Evolutionary conservation across 2,329 filamentous ascomycete genomes (phyloP).

Genomic region (Penicillium sp.): DNA sequence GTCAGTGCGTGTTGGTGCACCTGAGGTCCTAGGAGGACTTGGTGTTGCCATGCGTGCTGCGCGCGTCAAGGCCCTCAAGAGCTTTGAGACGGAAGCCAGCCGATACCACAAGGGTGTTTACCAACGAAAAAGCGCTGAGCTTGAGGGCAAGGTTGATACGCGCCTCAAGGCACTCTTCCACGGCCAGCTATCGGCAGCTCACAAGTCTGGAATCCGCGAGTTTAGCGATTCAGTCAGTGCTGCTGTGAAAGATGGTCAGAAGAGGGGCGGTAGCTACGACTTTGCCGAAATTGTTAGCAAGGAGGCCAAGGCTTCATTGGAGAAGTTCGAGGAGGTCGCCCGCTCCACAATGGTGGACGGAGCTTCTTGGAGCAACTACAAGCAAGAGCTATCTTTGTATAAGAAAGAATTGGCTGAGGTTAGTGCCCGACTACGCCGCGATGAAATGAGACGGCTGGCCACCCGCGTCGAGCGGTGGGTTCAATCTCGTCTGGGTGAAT

Average conservation of each 20-base stretch:
- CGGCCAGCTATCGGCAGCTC: constrained; percentile 81
- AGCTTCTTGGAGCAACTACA: constrained; percentile 84
- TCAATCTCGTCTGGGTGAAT: constrained; percentile 79
- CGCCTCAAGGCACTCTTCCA: constrained; percentile 84
- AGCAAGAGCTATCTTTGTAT: constrained; percentile 73
- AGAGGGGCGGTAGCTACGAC: constrained; percentile 85
- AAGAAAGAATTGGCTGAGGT: constrained; percentile 90
- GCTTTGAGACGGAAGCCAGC: constrained; percentile 88
- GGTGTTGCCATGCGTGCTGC: constrained; percentile 71
- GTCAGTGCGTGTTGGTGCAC: constrained; percentile 67
- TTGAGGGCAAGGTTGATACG: constrained; percentile 83
- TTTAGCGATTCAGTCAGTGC: constrained; percentile 86
- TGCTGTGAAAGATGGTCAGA: constrained; percentile 88
- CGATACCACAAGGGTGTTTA: constrained; percentile 97
- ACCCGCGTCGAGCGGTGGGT: constrained; percentile 94
- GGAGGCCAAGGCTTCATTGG: constrained; percentile 74
- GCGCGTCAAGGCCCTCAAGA: constrained; percentile 69
- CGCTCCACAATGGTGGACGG: constrained; percentile 71
- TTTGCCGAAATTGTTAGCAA: constrained; percentile 89
- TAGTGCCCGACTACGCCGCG: constrained; percentile 78
- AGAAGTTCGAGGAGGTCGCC: constrained; percentile 73
- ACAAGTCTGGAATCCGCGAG: constrained; percentile 78
- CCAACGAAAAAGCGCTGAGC: constrained; percentile 75
- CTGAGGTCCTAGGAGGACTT: constrained; percentile 69
- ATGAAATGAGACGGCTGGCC: constrained; percentile 92